Base-by-base conservation (phyloP, 345 rosid species). In the Pelargonium nanum region DNA sequence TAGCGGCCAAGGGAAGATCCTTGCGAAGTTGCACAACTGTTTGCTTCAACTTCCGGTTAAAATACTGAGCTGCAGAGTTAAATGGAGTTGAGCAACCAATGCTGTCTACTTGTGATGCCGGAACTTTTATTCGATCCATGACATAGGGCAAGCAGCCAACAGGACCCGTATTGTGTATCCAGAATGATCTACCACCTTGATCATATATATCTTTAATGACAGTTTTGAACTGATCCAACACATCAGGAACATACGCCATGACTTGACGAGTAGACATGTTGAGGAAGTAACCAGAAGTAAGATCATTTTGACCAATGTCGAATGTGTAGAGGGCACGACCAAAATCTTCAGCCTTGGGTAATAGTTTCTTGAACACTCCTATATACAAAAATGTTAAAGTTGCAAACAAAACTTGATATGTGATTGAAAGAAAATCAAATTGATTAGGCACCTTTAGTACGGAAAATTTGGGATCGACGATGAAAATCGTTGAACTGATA, bases 11-110 rank as follows among this genome's bases (percentile, higher is more conserved):
- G 0, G 90, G 71, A 4, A 85, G 67, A 0, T 77, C 70, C 44
- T 63, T 58, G 61, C 88, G 66, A 0, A 88, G 77, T 48, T 79
- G 72, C 24, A 23, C 45, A 34, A 82, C 86, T 0, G 63, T 70
- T 6, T 73, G 72, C 63, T 78, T 77, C 66, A 88, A 61, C 53
- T 67, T 64, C 20, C 28, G n/a, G 63, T 85, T 88, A 77, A 74
- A 88, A 15, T 26, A 58, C 52, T 73, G 79, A 64, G 90, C 88
- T 19, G 80, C 85, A n/a, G 74, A 60, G 57, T 88, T 85, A 48
- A 80, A 82, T 1, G 86, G 72, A 61, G 70, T 53, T 4, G 66
- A 76, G 64, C 93, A 88, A 20, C 90, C 96, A 24, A 72, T 70
- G 32, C 61, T 55, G 62, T 88, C 92, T 16, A 81, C 68, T 17